Evolutionary conservation across 176 grass and related monocot species (phyloP).

Genomic region (Musa troglodytarum): DNA sequence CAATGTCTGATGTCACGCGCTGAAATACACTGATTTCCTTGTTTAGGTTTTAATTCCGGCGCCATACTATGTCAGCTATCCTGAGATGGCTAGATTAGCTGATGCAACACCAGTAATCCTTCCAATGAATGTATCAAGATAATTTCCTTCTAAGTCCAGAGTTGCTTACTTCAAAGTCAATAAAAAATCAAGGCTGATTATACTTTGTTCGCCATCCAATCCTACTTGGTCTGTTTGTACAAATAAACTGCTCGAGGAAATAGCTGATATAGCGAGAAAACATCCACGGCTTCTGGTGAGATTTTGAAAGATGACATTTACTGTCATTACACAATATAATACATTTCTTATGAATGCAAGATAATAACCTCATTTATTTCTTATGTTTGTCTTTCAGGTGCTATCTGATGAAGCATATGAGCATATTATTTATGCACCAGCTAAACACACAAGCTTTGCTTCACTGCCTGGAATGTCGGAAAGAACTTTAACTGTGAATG

Average conservation of each 20-base stretch:
- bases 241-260: conserved; percentile 70
- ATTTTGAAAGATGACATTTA: background rate
- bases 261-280: conserved; percentile 73
- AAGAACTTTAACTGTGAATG: conserved; percentile 60
- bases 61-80: conserved; percentile 89
- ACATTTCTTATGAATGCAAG: background rate
- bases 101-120: conserved; percentile 75
- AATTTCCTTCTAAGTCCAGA: conserved; percentile 61
- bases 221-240: conserved; percentile 90
- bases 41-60: conserved; percentile 74
- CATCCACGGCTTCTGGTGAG: conserved; percentile 77
- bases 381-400: conserved; percentile 42
- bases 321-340: background rate
- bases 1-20: background rate
- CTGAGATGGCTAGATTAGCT: conserved; percentile 86
- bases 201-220: conserved; percentile 90
- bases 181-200: conserved; percentile 77
- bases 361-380: background rate
- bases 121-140: conserved; percentile 64
- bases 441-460: conserved; percentile 60
- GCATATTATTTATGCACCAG: conserved; percentile 56
- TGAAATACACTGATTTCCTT: conserved; percentile 1
- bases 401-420: conserved; percentile 84
- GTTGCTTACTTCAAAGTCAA: conserved; percentile 54
- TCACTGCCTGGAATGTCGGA: conserved; percentile 66